phyloP scores from a whole-genome alignment of 2,329 filamentous ascomycete genomes.

The Alternaria gansuensis region DNA sequence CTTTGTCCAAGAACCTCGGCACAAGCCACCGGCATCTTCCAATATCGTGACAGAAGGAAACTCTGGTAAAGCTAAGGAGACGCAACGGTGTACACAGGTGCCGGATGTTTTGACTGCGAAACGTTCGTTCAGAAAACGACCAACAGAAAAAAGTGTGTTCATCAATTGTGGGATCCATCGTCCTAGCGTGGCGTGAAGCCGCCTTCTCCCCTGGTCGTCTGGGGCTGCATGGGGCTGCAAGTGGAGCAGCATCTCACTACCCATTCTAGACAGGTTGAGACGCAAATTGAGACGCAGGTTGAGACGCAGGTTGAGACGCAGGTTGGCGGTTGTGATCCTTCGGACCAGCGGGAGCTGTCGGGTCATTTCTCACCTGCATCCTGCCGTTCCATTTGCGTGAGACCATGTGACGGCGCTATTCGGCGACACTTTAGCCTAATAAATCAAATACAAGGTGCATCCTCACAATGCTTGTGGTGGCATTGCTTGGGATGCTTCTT shows the following conservation, averaged over 20 bases:
- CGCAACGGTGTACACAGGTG: neutral
- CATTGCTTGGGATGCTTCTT: conserved; percentile 9
- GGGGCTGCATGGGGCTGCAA: conserved; percentile 21
- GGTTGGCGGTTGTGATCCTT: conserved; percentile 28
- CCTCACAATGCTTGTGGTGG: conserved; percentile 3
- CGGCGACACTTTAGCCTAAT: conserved; percentile 19
- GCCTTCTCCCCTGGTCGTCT: conserved; percentile 21
- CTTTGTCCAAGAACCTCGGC: conserved; percentile 44
- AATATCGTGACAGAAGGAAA: conserved; percentile 32
- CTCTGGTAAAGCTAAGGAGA: neutral
- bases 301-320: conserved; percentile 28
- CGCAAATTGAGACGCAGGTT: too few species aligned
- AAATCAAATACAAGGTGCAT: neutral
- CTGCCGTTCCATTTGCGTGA: conserved; percentile 22
- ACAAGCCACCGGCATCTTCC: conserved; percentile 31
- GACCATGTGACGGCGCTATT: conserved; percentile 10
- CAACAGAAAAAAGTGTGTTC: conserved; percentile 5
- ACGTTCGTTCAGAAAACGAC: conserved; percentile 7
- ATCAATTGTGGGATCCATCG: conserved; percentile 11
- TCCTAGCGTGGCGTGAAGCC: conserved; percentile 19
- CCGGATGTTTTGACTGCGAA: conserved; percentile 7
- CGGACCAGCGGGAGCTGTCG: conserved; percentile 38
- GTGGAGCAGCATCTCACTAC: conserved; percentile 27
- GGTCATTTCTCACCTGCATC: conserved; percentile 18
- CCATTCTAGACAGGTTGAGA: conserved; percentile 25